Evolutionary conservation across 805 yeast species (phyloP).

Genomic region (Ogataea henricii): DNA sequence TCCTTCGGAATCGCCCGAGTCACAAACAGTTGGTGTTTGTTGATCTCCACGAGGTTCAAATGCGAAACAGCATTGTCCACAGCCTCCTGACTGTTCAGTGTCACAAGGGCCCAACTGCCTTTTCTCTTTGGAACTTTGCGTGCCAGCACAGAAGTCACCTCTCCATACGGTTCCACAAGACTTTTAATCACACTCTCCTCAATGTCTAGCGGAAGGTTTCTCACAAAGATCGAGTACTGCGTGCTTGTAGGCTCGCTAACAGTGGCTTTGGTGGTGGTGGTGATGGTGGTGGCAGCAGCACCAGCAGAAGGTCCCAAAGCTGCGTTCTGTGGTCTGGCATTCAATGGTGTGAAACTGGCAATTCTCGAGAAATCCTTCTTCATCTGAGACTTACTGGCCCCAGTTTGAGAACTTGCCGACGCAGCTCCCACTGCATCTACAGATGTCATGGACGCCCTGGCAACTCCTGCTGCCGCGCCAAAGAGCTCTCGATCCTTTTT

Average conservation of each 20-base stretch:
- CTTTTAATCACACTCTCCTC: constrained; percentile 27
- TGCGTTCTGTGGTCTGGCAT: constrained; percentile 1
- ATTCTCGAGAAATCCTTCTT: constrained; percentile 18
- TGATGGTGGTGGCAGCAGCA: neutral
- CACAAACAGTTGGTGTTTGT: constrained; percentile 32
- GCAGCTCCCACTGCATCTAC: neutral
- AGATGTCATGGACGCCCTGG: neutral
- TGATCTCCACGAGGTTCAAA: constrained; percentile 32
- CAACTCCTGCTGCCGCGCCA: constrained; percentile 11
- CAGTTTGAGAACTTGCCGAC: neutral
- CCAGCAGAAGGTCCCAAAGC: neutral
- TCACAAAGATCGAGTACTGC: constrained; percentile 32
- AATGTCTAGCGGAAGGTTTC: constrained; percentile 33
- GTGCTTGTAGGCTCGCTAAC: constrained; percentile 21
- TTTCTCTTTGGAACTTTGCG: constrained; percentile 31
- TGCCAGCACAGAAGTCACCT: constrained; percentile 29
- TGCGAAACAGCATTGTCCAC: constrained; percentile 29
- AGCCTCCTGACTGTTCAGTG: constrained; percentile 28
- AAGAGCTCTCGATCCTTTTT: constrained; percentile 31
- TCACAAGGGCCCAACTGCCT: constrained; percentile 37
- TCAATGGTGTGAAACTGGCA: constrained; percentile 16
- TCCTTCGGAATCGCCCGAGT: constrained; percentile 38
- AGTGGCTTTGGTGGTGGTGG: too few relatives aligned
- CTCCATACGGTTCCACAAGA: constrained; percentile 35
- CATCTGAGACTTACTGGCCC: neutral